Evolutionary conservation across 2,329 filamentous ascomycete genomes (phyloP), one percentile per base, ranked within the genome.

Genomic region (Aureobasidium uvarum): DNA sequence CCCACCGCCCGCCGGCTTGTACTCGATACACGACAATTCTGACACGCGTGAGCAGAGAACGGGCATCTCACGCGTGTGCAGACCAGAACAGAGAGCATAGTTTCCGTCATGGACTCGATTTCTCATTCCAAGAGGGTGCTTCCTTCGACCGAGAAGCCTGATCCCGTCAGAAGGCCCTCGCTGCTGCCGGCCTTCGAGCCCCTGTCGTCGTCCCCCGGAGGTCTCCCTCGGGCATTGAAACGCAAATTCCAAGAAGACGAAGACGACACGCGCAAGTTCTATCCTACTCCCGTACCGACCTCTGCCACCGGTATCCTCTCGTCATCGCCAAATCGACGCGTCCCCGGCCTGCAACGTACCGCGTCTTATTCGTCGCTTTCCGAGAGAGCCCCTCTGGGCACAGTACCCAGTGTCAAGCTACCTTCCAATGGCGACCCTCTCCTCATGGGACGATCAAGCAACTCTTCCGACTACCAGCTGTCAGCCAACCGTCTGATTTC

Each of bases 381-480:
- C 3, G 92, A 96, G 80, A 89, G 95, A 73, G 86, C 86, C 71
- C 95, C 95, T 46, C 84, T 99, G 60, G 89, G 89, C 62, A 85
- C 89, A 59, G 88, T 99, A 59, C 92, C 92, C n/a, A 87, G 88
- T 25, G 82, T 98, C 68, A 86, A 91, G 75, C 85, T 98, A 20
- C 87, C 88, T 64, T 89, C 88, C 70, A 91, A 90, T 77, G 93
- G 94, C 69, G 91, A 96, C 72, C 81, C 87, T 16, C 79, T 96
- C 39, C 84, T 89, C 68, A 95, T 99, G 89, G 95, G 95, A 69
- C 86, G 95, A 70, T 97, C 93, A 6, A 96, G 91, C 79, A 94
- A 92, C 77, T 96, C 93, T 16, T 96, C 92, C n/a, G 88, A 97
- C 74, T 95, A 94, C 76, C 94, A 97, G 78, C 84, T 99, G 16